Base-by-base conservation (phyloP, 2,329 filamentous ascomycete species). In the Neonectria magnoliae region DNA sequence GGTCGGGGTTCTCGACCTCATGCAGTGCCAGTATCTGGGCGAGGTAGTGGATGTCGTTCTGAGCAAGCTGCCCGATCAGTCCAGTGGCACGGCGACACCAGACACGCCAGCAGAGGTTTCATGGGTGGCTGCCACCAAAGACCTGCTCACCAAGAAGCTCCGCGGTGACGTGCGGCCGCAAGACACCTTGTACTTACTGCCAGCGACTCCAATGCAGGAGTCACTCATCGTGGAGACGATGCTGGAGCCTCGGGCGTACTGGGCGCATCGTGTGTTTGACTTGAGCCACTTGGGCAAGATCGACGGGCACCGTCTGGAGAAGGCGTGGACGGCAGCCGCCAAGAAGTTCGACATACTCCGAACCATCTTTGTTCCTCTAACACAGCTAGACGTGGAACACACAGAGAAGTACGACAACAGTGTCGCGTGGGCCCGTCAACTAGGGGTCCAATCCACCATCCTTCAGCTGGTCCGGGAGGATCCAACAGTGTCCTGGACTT, bases 191-290 rank as follows among this genome's bases (percentile, higher is more conserved):
- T 67, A 68, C 41, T 65, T 76, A 16, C 53, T 77, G 9, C 75
- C 74, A 1, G 69, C 77, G 11, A 77, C 78, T 6, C 75, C 78
- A 1, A 69, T 81, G 14, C 79, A 81, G 59, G 79, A 81, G 54
- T 77, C 78, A 29, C 68, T 81, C 22, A 67, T 81, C 8, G 76
- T 76, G 33, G 80, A 81, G 70, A 80, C 78, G 1, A 77, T 81
- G 76, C 68, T 76, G 6, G 77, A 74, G 18, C 70, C 74, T 5
- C 71, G 75, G 25, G 73, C 78, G 50, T 81, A 81, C 65, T 81
- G 79, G 79, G 78, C 77, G 31, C 78, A 80, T 52, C 76, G 77
- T 14, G 73, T 80, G 33, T 79, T 81, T 56, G 68, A 71, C 10
- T 71, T 81, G 18, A 68, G 71, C 22, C 51, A 61, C 14, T 33